These are phyloP conservation scores for Colletotrichum graminicola DNA, from an alignment of 2,329 filamentous ascomycete species.

Conservation along the genomic window DNA sequence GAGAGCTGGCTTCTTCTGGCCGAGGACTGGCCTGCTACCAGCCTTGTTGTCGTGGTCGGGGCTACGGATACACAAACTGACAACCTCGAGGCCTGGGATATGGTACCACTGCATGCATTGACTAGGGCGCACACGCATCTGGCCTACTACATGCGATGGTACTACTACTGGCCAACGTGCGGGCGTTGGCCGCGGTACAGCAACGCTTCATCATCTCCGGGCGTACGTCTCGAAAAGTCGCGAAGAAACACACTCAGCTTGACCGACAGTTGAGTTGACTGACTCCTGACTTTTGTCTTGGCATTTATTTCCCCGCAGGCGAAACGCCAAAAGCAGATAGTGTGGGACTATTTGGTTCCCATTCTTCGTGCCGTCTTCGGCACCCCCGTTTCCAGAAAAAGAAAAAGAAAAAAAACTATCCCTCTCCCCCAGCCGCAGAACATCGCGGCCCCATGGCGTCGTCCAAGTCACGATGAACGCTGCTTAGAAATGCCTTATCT, in stretches of 20 bases:
- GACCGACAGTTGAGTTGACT: background rate
- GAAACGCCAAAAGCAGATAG: background rate
- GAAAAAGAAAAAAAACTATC: background rate
- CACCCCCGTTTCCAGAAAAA: constrained; percentile 24
- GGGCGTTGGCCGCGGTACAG: constrained; percentile 18
- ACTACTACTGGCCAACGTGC: constrained; percentile 2
- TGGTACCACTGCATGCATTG: constrained; percentile 12
- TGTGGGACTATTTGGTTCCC: background rate
- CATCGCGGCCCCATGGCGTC: constrained; percentile 2
- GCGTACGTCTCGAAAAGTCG: constrained; percentile 2
- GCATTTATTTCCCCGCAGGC: constrained; percentile 29
- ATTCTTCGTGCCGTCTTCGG: constrained; percentile 5
- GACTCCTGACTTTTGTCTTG: constrained; percentile 9
- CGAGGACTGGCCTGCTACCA: background rate
- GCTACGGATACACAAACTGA: background rate
- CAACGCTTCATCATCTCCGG: background rate
- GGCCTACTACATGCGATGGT: constrained; percentile 17
- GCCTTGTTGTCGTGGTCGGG: constrained; percentile 18
- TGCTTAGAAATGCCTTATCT: constrained; percentile 32
- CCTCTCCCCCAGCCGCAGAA: constrained; percentile 10
- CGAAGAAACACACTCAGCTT: constrained; percentile 22
- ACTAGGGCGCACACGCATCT: constrained; percentile 15
- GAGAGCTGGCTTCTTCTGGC: constrained; percentile 9
- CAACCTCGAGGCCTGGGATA: background rate
- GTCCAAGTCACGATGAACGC: constrained; percentile 6